These are phyloP conservation scores for Eimeria maxima DNA, from an alignment of 169 alveolate genomes.

Conservation along the genomic window DNA sequence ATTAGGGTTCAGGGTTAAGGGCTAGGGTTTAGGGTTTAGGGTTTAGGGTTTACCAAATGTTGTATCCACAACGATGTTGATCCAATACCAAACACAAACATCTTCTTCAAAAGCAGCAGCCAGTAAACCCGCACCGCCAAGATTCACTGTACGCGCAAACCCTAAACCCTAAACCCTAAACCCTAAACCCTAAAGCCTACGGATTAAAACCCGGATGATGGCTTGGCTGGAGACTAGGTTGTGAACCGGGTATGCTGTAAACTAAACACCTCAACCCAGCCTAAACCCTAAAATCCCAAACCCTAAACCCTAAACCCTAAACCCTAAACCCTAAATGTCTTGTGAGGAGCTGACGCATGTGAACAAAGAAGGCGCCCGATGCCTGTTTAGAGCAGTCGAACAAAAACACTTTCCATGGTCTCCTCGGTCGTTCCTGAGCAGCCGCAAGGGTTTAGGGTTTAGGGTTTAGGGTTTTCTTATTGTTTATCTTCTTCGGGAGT, in stretches of 20 bases:
- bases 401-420: conserved; percentile 40
- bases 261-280: not conserved
- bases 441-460: not conserved
- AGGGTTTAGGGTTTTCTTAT: no score
- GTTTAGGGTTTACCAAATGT: conserved; percentile 24
- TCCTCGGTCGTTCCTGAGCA: conserved; percentile 18
- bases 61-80: conserved; percentile 79
- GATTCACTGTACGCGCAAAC: conserved; percentile 33
- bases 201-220: not conserved
- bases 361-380: conserved; percentile 42
- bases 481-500: no score
- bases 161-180: not conserved
- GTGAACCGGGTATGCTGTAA: no score
- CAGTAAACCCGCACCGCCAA: conserved; percentile 38
- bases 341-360: conserved; percentile 41
- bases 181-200: not conserved
- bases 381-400: conserved; percentile 69
- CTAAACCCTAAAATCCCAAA: not conserved
- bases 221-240: not conserved
- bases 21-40: conserved; percentile 24
- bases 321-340: conserved; percentile 5
- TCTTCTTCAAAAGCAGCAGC: conserved; percentile 25
- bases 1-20: not conserved
- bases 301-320: conserved; percentile 3
- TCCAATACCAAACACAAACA: conserved; percentile 81